Conservation (phyloP, 2,329 filamentous ascomycete genomes). For the Coniochaeta sp. region DNA sequence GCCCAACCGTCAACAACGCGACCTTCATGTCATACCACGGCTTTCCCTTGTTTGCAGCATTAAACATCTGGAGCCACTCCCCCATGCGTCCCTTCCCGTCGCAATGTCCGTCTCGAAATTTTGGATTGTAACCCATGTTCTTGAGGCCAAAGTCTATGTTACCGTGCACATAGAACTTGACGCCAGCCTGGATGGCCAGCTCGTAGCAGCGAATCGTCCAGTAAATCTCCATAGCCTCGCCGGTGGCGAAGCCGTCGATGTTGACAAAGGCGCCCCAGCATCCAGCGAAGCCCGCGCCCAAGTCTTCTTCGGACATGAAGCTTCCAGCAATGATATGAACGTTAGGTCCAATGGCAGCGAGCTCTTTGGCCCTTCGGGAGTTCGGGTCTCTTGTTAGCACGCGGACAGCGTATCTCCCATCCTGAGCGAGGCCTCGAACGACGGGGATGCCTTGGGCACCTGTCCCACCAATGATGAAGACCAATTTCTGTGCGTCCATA, state of each 20-base stretch:
- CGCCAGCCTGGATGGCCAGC: conserved; percentile 8
- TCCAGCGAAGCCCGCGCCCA: conserved; percentile 34
- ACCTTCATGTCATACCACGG: conserved; percentile 20
- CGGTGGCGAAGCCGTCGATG: conserved; percentile 12
- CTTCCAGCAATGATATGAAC: conserved; percentile 30
- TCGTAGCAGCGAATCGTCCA: conserved; percentile 11
- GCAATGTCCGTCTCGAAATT: conserved; percentile 6
- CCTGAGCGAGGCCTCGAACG: conserved; percentile 29
- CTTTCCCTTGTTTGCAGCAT: conserved; percentile 19
- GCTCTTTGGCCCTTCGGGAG: conserved; percentile 30
- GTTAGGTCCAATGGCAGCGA: conserved; percentile 30
- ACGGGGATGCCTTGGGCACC: conserved; percentile 41
- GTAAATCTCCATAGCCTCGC: conserved; percentile 11
- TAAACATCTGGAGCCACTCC: conserved; percentile 36
- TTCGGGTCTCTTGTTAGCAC: conserved; percentile 35
- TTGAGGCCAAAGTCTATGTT: conserved; percentile 11
- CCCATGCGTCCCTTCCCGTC: conserved; percentile 36
- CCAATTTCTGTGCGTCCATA: background rate
- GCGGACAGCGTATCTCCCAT: conserved; percentile 34
- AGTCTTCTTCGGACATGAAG: conserved; percentile 14
- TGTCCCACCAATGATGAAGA: conserved; percentile 38
- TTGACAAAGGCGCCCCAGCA: conserved; percentile 24
- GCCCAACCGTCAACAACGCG: conserved; percentile 30
- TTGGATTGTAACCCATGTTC: conserved; percentile 7
- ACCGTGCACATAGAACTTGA: conserved; percentile 8